A percentile compares a stretch with the other conserved stretches of the same genome.
phyloP scores from a whole-genome alignment of 495 filamentous ascomycete species.

The Xylaria sp. region DNA sequence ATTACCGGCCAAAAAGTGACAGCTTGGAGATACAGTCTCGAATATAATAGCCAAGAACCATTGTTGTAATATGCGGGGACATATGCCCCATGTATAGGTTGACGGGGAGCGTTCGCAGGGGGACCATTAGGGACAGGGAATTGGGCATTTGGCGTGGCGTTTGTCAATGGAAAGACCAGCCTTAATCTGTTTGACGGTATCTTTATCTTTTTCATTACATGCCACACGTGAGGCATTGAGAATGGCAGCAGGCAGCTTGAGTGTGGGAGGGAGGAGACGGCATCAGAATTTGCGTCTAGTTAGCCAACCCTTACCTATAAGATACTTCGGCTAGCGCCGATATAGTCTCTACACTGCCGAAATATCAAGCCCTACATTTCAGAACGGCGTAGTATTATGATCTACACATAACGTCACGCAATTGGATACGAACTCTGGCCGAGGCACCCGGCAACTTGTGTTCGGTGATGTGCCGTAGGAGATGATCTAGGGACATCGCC shows the following conservation, averaged over 20 bases:
- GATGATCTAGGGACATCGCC: neutral
- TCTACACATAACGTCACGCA: neutral
- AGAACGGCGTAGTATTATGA: slow-evolving; percentile 6
- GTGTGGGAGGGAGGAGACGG: neutral
- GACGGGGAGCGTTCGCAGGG: neutral
- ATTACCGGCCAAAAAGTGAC: slow-evolving; percentile 38
- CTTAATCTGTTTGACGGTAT: slow-evolving; percentile 3
- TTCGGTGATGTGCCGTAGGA: neutral
- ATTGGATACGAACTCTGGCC: neutral
- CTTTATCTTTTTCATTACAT: neutral
- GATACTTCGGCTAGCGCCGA: slow-evolving; percentile 4
- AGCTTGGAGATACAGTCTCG: slow-evolving; percentile 5
- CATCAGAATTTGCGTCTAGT: slow-evolving; percentile 4
- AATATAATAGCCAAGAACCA: slow-evolving; percentile 6
- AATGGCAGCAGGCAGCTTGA: neutral
- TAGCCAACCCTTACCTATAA: neutral
- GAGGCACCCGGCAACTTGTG: neutral
- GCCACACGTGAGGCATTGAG: neutral
- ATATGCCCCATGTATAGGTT: neutral
- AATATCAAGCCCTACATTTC: neutral
- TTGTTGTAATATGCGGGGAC: neutral
- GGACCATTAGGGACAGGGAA: slow-evolving; percentile 1
- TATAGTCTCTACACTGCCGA: neutral
- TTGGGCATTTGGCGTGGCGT: slow-evolving; percentile 24
- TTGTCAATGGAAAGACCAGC: slow-evolving; percentile 17